These are phyloP conservation scores for Moricandia arvensis DNA, from an alignment of 345 rosid species.

Conservation along the genomic window DNA sequence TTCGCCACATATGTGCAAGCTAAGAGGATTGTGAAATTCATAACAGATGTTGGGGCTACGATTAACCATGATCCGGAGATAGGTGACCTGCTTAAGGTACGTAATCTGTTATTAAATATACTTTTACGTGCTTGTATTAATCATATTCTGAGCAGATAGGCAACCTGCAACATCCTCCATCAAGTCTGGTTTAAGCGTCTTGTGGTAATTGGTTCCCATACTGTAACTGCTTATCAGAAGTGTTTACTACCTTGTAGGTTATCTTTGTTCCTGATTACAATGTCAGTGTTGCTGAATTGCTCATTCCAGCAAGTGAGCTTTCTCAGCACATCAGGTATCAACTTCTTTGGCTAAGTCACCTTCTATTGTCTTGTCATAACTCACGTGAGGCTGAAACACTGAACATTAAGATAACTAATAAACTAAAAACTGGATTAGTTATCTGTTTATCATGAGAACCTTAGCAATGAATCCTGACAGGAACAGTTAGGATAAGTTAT, in stretches of 20 bases:
- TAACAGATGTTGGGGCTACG: slow-evolving; percentile 69
- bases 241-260: slow-evolving; percentile 44
- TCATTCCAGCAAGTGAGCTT: slow-evolving; percentile 80
- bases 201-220: too few species aligned
- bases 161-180: neutral
- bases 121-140: neutral
- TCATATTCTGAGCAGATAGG: slow-evolving; percentile 1
- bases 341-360: slow-evolving; percentile 4
- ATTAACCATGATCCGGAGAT: slow-evolving; percentile 69
- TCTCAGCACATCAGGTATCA: slow-evolving; percentile 76
- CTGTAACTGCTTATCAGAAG: too few species aligned
- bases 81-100: slow-evolving; percentile 73
- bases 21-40: slow-evolving; percentile 74
- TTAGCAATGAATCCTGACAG: neutral
- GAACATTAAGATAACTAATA: too few species aligned
- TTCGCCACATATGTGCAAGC: slow-evolving; percentile 81
- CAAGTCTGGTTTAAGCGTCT: too few species aligned
- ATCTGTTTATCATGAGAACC: neutral
- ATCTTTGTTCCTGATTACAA: slow-evolving; percentile 81
- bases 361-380: slow-evolving; percentile 18
- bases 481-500: neutral
- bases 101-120: too few species aligned
- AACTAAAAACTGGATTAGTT: neutral
- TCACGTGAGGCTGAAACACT: neutral
- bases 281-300: slow-evolving; percentile 79